Evolutionary conservation across 1,139 yeast species (phyloP), one percentile per base, ranked within the genome.

Genomic region (Sugiyamaella pinicola): DNA sequence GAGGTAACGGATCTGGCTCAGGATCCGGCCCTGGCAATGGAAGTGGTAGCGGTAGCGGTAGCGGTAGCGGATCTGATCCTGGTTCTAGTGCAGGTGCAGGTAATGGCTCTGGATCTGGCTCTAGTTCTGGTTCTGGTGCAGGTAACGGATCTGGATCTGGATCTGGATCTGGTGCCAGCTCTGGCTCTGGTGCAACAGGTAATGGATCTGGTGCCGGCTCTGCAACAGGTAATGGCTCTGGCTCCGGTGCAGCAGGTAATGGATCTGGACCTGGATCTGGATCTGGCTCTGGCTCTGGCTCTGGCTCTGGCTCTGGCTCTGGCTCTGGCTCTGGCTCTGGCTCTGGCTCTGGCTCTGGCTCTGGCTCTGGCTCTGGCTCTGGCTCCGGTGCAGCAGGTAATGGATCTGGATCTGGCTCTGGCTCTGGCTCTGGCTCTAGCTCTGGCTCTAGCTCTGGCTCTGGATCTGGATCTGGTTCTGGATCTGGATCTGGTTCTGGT

Each of bases 321-420:
- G 44, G 44, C 18, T 9, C 34, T 40, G 44, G 44, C 9, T n/a
- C 13, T 24, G 44, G 44, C 6, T 40, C 44, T 24, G 44, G 44
- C 6, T 22, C 31, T 19, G 44, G 5, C 10, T 7, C 21, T 24
- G n/a, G 13, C 7, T 18, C 10, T 17, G 26, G 28, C 19, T 26
- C 28, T 22, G 5, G n/a, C 24, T 15, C 19, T 40, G 44, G 34
- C 15, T 22, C 31, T 21, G 44, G 44, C 12, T 5, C 28, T n/a
- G 44, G 44, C 10, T 31, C 12, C 12, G 34, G n/a, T 31, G 21
- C 22, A 5, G 19, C 39, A 13, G 39, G 5, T 18, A 19, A 7
- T 15, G 31, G 44, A 5, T 8, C 8, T 24, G 44, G 44, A 6
- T 21, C 29, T 21, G 39, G 39, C 8, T 15, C 8, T 35, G 22